A percentile compares a stretch with the other conserved stretches of the same genome.
These are phyloP conservation scores for Phytopythium oedochilum DNA, from an alignment of 352 stramenopile species.

Conservation along the genomic window DNA sequence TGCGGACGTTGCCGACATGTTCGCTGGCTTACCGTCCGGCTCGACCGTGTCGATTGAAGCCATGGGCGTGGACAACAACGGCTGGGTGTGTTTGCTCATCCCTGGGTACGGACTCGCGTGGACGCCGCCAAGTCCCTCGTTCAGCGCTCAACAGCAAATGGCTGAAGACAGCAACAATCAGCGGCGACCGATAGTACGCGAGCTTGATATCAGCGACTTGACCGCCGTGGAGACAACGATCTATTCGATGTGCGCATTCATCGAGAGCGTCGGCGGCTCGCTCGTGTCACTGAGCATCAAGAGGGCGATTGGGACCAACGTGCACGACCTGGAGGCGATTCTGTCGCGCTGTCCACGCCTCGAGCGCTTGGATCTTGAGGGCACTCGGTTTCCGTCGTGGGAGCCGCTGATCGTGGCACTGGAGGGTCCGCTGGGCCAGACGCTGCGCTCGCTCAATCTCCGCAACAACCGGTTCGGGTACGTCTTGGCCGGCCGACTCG, in stretches of 20 bases:
- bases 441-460: conserved; percentile 1
- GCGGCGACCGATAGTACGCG: background rate
- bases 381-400: background rate
- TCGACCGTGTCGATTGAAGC: background rate
- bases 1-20: background rate
- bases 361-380: conserved; percentile 1
- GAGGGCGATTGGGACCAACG: background rate
- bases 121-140: background rate
- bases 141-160: background rate
- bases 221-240: background rate
- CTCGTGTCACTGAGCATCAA: background rate
- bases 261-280: background rate
- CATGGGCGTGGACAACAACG: background rate
- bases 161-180: background rate
- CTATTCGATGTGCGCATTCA: background rate
- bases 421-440: background rate
- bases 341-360: background rate
- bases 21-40: background rate
- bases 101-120: conserved; percentile 5
- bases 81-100: conserved; percentile 2
- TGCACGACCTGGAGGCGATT: background rate
- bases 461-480: background rate
- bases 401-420: background rate
- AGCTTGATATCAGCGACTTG: background rate
- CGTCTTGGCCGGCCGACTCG: background rate